A percentile compares a stretch with the other conserved stretches of the same genome.
Evolutionary conservation across 306 rosid species (phyloP).

Genomic region (Trifolium subterraneum): DNA sequence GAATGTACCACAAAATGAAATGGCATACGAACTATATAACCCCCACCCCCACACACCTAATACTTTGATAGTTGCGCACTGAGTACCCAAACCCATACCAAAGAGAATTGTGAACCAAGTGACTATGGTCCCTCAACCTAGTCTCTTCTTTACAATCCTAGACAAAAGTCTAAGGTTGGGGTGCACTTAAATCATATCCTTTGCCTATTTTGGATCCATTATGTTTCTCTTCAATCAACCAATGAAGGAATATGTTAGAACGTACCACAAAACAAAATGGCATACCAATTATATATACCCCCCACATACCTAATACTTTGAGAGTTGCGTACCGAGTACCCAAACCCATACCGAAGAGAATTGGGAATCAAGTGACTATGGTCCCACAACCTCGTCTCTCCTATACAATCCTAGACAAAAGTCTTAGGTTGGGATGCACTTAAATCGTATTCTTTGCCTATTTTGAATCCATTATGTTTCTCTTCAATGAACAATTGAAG

Average conservation of each 20-base stretch:
- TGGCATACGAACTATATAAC: background rate
- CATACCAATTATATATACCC: background rate
- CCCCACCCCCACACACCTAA: background rate
- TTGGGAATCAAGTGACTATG: background rate
- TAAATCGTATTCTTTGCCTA: background rate
- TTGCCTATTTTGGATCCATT: background rate
- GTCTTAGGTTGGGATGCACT: background rate
- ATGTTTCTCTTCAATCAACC: background rate
- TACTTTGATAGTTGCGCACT: too few relatives aligned
- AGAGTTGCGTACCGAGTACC: background rate
- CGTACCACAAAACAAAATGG: background rate
- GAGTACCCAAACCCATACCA: background rate
- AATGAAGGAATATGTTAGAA: background rate
- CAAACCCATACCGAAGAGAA: background rate
- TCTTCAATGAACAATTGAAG: background rate
- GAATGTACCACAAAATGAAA: too few relatives aligned
- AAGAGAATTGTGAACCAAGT: background rate
- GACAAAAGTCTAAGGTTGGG: background rate
- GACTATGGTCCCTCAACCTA: conserved; percentile 1
- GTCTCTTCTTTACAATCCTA: background rate
- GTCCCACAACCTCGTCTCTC: conserved; percentile 5
- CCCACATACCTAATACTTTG: background rate
- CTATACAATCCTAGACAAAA: background rate
- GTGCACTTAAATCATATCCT: background rate
- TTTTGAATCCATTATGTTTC: conserved; percentile 4